These are phyloP conservation scores for Ophioceras dolichostomum DNA, from an alignment of 2,329 filamentous ascomycete species.

Conservation along the genomic window DNA sequence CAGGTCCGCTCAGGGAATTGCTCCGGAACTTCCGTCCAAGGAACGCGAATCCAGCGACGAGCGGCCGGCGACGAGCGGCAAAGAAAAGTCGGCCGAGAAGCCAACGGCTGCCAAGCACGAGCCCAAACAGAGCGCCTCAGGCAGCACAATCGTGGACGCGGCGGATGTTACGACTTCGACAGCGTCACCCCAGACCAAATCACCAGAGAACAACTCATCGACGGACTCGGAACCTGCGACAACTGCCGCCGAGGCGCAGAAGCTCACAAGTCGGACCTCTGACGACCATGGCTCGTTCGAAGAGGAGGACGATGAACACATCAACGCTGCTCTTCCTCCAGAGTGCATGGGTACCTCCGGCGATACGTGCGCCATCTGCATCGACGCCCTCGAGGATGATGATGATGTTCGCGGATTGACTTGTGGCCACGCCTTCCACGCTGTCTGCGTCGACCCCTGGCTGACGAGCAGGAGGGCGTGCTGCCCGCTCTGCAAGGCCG, in stretches of 20 bases:
- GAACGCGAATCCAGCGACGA: conserved; percentile 32
- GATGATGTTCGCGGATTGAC: conserved; percentile 89
- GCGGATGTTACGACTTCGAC: conserved; percentile 8
- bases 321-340: conserved; percentile 68
- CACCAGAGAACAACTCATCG: no score
- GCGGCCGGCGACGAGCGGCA: conserved; percentile 17
- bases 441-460: conserved; percentile 92
- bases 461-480: conserved; percentile 86
- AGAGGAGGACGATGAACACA: conserved; percentile 60
- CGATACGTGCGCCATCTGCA: conserved; percentile 92
- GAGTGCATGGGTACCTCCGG: conserved; percentile 73
- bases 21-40: conserved; percentile 30
- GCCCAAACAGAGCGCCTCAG: conserved; percentile 14
- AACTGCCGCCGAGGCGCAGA: conserved; percentile 11
- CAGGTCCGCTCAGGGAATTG: conserved; percentile 49
- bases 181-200: no score
- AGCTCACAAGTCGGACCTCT: conserved; percentile 10
- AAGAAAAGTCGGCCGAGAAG: conserved; percentile 12
- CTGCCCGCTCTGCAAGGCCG: conserved; percentile 94
- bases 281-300: conserved; percentile 32
- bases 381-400: conserved; percentile 87
- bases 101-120: conserved; percentile 8
- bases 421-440: conserved; percentile 97
- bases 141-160: conserved; percentile 6
- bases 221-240: conserved; percentile 3